Conservation (phyloP, 2,329 filamentous ascomycete species). For the Botrytis fabae region DNA sequence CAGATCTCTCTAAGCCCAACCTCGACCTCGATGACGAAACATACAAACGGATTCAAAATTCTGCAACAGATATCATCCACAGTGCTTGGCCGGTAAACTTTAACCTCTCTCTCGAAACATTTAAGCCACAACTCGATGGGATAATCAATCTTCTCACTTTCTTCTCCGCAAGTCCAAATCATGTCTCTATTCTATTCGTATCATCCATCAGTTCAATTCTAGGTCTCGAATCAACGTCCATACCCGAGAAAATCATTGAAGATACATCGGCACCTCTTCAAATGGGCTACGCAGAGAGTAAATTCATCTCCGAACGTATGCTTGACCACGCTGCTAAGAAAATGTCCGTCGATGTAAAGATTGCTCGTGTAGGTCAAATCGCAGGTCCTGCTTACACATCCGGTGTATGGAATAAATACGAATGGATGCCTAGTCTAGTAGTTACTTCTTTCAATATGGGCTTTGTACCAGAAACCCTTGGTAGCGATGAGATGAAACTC, state of each 20-base stretch:
- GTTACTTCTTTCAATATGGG: constrained; percentile 9
- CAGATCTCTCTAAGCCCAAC: constrained; percentile 47
- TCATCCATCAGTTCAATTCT: constrained; percentile 35
- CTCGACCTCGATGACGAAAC: constrained; percentile 47
- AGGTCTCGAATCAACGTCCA: constrained; percentile 27
- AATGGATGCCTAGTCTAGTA: constrained; percentile 12
- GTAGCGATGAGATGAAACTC: background rate
- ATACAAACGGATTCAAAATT: constrained; percentile 27
- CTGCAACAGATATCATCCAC: constrained; percentile 28
- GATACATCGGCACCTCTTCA: constrained; percentile 21
- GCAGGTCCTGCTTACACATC: constrained; percentile 39
- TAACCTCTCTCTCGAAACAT: constrained; percentile 41
- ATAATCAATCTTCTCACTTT: constrained; percentile 44
- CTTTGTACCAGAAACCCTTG: background rate
- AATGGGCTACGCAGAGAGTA: constrained; percentile 37
- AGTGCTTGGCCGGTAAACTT: constrained; percentile 45
- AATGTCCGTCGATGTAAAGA: constrained; percentile 42
- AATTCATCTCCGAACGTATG: constrained; percentile 42
- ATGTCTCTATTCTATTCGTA: constrained; percentile 35
- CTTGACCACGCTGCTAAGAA: constrained; percentile 44
- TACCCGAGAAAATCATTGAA: constrained; percentile 11
- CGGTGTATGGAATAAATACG: background rate
- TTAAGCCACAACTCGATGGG: constrained; percentile 42
- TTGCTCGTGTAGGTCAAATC: constrained; percentile 51
- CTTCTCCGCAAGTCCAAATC: constrained; percentile 5